Base-by-base conservation (phyloP, 179 eudicot species). In the Silene coronaria region DNA sequence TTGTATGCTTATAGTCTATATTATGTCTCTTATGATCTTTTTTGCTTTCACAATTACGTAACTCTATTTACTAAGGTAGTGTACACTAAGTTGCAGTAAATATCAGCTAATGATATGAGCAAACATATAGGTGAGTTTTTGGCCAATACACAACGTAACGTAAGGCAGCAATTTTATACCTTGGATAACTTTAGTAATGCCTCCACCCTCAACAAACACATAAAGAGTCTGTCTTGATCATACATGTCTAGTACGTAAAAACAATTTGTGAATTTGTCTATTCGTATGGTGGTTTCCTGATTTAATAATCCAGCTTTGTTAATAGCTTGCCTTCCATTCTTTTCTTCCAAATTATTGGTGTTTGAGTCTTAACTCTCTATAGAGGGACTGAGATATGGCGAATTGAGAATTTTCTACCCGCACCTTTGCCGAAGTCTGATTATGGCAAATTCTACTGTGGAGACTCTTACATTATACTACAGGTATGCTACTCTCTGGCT, bases 381-480 rank as follows among this genome's bases (percentile, higher is more conserved):
- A 92, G 99, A 82, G 99, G 99, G 79, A 91, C 88, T 78, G 99
- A 95, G 75, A 88, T 95, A 75, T 95, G 99, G 99, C 87, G 99
- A 81, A 93, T 95, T 65, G 99, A 95, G 79, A 80, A 95, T 88
- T 92, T 91, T 71, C 86, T 78, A 79, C 97, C 99, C 17, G 99
- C 87, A 69, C 91, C 92, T 61, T 84, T 95, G 84, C 93, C 96
- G 28, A 91, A 89, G 82, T 85, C 99, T 72, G 96, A 88, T 75
- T 72, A 91, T 91, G 99, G 99, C 34, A 93, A 89, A 85, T 95
- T 95, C 83, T 95, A 89, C 78, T 77, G 84, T 0, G 99, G 97
- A 13, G 99, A 95, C 81, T 95, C 97, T 21, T 95, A 95, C 83
- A 92, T 95, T 59, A 70, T 95, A 82, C 78, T 95, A 79, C 91